Conservation (phyloP, 202 grass and related monocot species). For the Alloteropsis angusta region DNA sequence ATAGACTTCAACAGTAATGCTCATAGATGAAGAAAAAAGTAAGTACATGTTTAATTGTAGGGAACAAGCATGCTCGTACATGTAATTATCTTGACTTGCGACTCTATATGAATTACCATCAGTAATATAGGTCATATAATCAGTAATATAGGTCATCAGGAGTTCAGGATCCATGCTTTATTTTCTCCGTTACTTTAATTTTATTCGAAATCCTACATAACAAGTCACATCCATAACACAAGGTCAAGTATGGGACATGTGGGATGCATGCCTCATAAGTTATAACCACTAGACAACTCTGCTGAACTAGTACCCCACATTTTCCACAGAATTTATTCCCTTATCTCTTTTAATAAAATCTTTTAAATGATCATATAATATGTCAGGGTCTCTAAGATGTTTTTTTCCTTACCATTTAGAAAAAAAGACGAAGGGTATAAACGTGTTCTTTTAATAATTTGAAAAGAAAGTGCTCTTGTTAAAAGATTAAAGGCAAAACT, state of each 20-base stretch:
- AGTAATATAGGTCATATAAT: too few relatives aligned
- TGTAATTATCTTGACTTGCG: neutral
- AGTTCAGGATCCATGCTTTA: neutral
- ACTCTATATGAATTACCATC: neutral
- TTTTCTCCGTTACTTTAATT: neutral
- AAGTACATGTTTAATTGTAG: neutral
- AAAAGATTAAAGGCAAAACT: neutral
- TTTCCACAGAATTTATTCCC: neutral
- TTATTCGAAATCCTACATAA: neutral
- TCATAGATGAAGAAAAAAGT: neutral
- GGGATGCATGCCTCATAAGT: too few relatives aligned
- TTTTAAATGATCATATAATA: neutral
- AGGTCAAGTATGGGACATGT: neutral
- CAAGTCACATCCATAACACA: neutral
- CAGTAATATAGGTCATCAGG: neutral
- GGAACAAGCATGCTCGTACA: conserved; percentile 10
- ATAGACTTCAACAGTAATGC: conserved; percentile 2
- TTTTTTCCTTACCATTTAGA: neutral
- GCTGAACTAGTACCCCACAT: neutral
- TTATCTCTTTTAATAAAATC: neutral
- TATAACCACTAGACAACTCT: too few relatives aligned
- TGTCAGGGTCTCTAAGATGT: neutral
- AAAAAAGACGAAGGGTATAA: neutral
- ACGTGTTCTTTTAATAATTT: neutral
- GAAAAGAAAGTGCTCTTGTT: neutral